A percentile compares a stretch with the other conserved stretches of the same genome.
phyloP scores from a whole-genome alignment of 2,329 filamentous ascomycete genomes.

The Lasiodiplodia theobromae region DNA sequence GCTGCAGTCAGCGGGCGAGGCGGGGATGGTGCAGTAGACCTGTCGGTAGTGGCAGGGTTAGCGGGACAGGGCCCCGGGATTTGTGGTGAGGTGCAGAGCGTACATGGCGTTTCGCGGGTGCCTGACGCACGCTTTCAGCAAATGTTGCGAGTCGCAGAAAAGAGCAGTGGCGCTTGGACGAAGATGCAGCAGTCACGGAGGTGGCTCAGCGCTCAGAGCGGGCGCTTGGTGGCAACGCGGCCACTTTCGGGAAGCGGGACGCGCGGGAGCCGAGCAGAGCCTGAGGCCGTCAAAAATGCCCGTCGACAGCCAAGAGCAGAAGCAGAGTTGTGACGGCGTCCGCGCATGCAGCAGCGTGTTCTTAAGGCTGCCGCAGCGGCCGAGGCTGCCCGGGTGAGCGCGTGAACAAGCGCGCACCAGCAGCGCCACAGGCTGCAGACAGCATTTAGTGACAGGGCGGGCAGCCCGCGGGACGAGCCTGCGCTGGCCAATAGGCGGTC shows the following conservation, averaged over 20 bases:
- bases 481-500: slow-evolving; percentile 24
- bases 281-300: background rate
- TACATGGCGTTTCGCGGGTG: slow-evolving; percentile 25
- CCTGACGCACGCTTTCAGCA: slow-evolving; percentile 10
- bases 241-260: slow-evolving; percentile 18
- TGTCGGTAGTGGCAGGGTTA: slow-evolving; percentile 5
- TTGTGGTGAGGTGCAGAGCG: slow-evolving; percentile 1
- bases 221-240: slow-evolving; percentile 19
- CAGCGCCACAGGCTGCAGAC: background rate
- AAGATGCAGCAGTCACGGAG: slow-evolving; percentile 17
- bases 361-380: background rate
- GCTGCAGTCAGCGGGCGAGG: slow-evolving; percentile 56
- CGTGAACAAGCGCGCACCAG: slow-evolving; percentile 9
- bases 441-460: background rate
- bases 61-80: slow-evolving; percentile 7
- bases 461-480: slow-evolving; percentile 6
- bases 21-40: slow-evolving; percentile 22
- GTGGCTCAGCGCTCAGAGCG: slow-evolving; percentile 18
- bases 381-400: slow-evolving; percentile 11
- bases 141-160: slow-evolving; percentile 12
- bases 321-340: background rate
- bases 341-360: background rate
- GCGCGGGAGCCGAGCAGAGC: slow-evolving; percentile 17
- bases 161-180: slow-evolving; percentile 19
- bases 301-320: background rate